Evolutionary conservation across 345 rosid species (phyloP), one percentile per base, ranked within the genome.

Genomic region (Boechera stricta): DNA sequence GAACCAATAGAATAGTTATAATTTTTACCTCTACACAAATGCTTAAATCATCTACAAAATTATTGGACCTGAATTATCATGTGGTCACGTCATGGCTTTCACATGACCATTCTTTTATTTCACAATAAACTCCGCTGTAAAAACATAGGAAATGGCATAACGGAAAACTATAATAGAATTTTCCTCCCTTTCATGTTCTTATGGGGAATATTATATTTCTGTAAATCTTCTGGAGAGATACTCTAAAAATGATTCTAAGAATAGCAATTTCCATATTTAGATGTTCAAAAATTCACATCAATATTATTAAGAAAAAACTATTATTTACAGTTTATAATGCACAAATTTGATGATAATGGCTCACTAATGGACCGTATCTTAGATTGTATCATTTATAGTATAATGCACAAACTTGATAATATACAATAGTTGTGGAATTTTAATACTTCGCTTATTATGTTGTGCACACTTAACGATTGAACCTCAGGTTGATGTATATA

Each of bases 51-150:
- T 70, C 32, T 31, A 12, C 11, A 42, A 42, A 58, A 71, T 60
- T 24, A 72, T 10, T 61, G 69, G 29, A 72, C 39, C 69, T 49
- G 61, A 61, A 51, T 36, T 10, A 61, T 61, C 61, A 72, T 60
- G 51, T 60, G 68, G 39, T 60, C 39, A 49, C 68, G 49, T 61
- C 58, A 51, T 49, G 51, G 41, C 18, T 24, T 61, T 61, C 76
- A 61, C 76, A 51, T 72, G 76, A 51, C 52, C 60, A 49, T 33
- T 60, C 16, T 47, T 31, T 71, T 33, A 49, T 47, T 33, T 9
- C 13, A 60, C 68, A 48, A 26, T 26, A 35, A 71, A 59, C 49
- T 31, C 63, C 16, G 38, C 58, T 26, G 58, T 59, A 33, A 49
- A 21, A 10, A n/a, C 51, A 33, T 47, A 6, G 57, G 36, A 35